These are phyloP conservation scores for Pyricularia pennisetigena DNA, from an alignment of 2,329 filamentous ascomycete species.

Conservation along the genomic window DNA sequence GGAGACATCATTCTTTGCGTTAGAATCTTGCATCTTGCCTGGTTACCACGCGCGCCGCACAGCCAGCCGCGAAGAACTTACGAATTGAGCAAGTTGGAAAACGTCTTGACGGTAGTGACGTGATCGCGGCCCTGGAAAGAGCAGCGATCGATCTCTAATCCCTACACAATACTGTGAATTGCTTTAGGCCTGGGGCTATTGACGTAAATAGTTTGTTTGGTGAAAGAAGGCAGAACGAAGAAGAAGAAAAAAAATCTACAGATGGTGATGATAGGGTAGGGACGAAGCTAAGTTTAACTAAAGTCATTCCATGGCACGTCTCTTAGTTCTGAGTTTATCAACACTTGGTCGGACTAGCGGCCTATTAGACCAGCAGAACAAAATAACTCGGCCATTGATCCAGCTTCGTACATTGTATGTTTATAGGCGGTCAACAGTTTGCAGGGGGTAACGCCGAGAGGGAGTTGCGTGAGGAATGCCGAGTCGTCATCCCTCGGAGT, in stretches of 20 bases:
- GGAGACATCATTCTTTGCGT: constrained; percentile 1
- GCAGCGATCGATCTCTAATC: constrained; percentile 3
- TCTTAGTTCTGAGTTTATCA: background rate
- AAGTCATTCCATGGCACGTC: background rate
- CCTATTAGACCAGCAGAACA: background rate
- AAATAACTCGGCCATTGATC: background rate
- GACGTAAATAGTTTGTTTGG: background rate
- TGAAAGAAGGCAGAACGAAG: background rate
- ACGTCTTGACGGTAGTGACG: constrained; percentile 71
- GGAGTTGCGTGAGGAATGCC: background rate
- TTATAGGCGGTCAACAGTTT: background rate
- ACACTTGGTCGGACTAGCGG: background rate
- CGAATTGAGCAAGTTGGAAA: constrained; percentile 97
- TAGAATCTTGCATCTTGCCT: constrained; percentile 4
- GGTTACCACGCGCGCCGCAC: background rate
- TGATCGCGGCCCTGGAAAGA: constrained; percentile 42
- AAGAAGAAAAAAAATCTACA: background rate
- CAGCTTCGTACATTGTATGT: background rate
- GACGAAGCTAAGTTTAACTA: background rate
- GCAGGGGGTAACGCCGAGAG: background rate
- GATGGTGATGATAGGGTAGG: background rate
- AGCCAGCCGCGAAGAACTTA: constrained; percentile 36
- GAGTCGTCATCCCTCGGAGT: background rate
- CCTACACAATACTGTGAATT: background rate
- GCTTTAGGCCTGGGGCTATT: background rate